Conservation (phyloP, 2,329 filamentous ascomycete genomes). For the Pleomassaria siparia region DNA sequence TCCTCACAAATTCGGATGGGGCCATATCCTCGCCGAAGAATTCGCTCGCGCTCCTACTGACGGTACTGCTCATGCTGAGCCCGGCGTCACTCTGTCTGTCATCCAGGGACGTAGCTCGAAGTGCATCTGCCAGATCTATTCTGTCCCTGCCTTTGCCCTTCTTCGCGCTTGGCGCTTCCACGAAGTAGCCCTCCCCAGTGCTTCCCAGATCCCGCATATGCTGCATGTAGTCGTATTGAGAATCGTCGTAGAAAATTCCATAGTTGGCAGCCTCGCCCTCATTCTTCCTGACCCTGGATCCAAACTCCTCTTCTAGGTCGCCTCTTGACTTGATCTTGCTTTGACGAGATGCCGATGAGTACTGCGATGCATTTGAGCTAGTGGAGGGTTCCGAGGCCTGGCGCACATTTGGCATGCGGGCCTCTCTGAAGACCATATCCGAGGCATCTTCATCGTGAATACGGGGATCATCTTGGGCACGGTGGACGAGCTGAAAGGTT, state of each 20-base stretch:
- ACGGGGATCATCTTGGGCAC: constrained; percentile 93
- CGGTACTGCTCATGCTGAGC: constrained; percentile 46
- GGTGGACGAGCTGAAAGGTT: constrained; percentile 92
- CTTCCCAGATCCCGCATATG: constrained; percentile 82
- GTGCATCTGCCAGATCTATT: constrained; percentile 77
- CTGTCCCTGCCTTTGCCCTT: constrained; percentile 75
- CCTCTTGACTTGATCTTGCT: constrained; percentile 66
- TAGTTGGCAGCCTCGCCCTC: constrained; percentile 95
- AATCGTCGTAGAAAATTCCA: constrained; percentile 93
- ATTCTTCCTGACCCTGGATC: constrained; percentile 73
- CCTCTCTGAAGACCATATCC: constrained; percentile 84
- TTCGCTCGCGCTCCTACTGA: constrained; percentile 47
- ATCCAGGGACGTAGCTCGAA: constrained; percentile 56
- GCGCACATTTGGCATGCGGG: constrained; percentile 46
- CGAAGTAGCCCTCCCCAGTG: constrained; percentile 73
- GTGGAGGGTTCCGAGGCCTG: constrained; percentile 44
- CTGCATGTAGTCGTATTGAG: constrained; percentile 99
- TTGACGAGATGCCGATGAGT: constrained; percentile 43
- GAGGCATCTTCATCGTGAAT: constrained; percentile 90
- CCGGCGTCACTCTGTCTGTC: constrained; percentile 45
- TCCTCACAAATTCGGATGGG: constrained; percentile 76
- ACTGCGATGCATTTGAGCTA: constrained; percentile 47
- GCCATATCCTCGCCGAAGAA: constrained; percentile 74
- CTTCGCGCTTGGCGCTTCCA: constrained; percentile 68
- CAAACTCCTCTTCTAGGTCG: constrained; percentile 76